Base-by-base conservation (phyloP, 2,329 filamentous ascomycete species). In the Exophiala sideris region DNA sequence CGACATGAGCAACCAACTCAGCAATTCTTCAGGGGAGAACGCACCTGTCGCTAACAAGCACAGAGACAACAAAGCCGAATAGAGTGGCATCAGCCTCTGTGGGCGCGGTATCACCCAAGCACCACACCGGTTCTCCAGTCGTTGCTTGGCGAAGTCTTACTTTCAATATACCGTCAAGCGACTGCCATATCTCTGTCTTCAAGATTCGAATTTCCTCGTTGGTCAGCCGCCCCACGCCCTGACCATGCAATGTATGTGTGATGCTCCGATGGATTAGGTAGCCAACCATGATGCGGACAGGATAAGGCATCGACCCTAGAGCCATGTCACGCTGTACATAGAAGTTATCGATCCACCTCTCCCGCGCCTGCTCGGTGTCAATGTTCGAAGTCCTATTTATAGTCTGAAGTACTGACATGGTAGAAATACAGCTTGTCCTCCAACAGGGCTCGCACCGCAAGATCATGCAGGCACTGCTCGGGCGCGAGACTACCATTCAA, bases 361-460 rank as follows among this genome's bases (percentile, higher is more conserved):
- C 83, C 38, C 78, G 50, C 34, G 11, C 46, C 50, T 52, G 20
- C 24, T n/a, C 9, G 5, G n/a, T 16, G 46, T 54, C 46, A 54
- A 34, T 5, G 20, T 34, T 9, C 10, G 35, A 11, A 34, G n/a
- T 21, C n/a, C 21, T 20, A 32, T 12, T 9, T 12, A 12, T n/a
- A 14, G 18, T 7, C 9, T 24, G 32, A 12, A 64, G 1, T 20
- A 34, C 66, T 35, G 54, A 79, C 76, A 21, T 77, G 71, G 54
- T 78, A 82, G 58, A 85, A 85, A 62, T 79, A 81, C 11, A 83
- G 58, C 65, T 79, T 83, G 16, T 86, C 82, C 67, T 86, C 83
- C 20, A 86, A 55, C 48, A 86, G 60, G 0, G 80, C 76, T 12
- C 76, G 68, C 1, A 85, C 56, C 0, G 75, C 78, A 7, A 82